These are phyloP conservation scores for Phytophthora litchii DNA, from an alignment of 352 stramenopile species.

Conservation along the genomic window DNA sequence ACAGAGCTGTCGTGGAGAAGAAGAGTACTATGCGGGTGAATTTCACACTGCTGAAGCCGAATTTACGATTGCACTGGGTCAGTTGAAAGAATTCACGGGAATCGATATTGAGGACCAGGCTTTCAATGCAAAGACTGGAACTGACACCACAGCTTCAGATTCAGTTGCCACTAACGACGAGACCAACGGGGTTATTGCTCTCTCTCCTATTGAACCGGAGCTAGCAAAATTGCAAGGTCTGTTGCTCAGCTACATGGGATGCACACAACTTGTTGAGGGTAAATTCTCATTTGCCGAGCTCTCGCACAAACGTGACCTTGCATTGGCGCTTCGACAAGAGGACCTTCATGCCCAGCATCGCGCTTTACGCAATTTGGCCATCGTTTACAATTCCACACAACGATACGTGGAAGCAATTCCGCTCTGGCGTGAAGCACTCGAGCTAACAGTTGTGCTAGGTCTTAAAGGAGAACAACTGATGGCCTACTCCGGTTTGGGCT, in stretches of 20 bases:
- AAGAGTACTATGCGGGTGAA: conserved; percentile 47
- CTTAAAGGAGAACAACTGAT: conserved; percentile 48
- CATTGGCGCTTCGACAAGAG: conserved; percentile 52
- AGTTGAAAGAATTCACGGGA: conserved; percentile 30
- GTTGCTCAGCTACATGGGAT: conserved; percentile 53
- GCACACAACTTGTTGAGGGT: conserved; percentile 52
- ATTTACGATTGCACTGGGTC: conserved; percentile 42
- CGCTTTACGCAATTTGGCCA: conserved; percentile 56
- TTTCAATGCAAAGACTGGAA: background rate
- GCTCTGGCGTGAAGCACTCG: conserved; percentile 58
- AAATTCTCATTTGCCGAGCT: conserved; percentile 43
- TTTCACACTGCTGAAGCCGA: conserved; percentile 48
- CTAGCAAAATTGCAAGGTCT: conserved; percentile 51
- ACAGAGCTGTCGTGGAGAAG: conserved; percentile 43
- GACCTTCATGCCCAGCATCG: conserved; percentile 61
- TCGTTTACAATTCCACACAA: conserved; percentile 49
- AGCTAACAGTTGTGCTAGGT: conserved; percentile 50
- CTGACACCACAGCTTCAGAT: background rate
- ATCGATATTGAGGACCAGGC: conserved; percentile 17
- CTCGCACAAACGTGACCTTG: conserved; percentile 57
- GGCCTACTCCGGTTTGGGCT: conserved; percentile 51
- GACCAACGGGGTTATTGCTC: background rate
- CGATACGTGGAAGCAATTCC: conserved; percentile 53
- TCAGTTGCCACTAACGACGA: background rate
- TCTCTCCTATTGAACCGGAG: conserved; percentile 28